Base-by-base conservation (phyloP, 139 green algal species). In the Chlamydomonas eustigma region DNA sequence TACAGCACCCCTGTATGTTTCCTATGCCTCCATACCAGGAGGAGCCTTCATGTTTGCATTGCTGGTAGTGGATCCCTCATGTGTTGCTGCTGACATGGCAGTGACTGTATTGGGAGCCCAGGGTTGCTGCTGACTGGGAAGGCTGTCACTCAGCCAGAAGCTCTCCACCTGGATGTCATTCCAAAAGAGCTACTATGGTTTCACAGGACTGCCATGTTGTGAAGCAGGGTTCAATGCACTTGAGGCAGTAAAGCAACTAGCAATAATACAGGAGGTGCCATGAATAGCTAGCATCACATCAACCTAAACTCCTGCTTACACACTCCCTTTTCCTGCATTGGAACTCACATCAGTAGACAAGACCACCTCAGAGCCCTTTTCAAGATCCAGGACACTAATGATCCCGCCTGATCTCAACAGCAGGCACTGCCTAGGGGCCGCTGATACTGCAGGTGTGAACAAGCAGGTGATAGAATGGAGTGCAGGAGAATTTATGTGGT, bases 331-430 rank as follows among this genome's bases (percentile, higher is more conserved):
- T 28, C 44, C 44, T 58, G 12, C 44, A 12, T 18, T 28, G 44
- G 67, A 3, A 5, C 75, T 0, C 33, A 89, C 65, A 50, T 88
- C 84, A 0, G 58, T 65, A 2, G 83, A 78, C 51, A 92, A 77
- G 33, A 76, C 25, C 71, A 87, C 33, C 78, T 96, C 91, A 0
- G 65, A 80, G 44, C 93, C 93, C 68, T 85, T 79, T 18, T 92
- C 85, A 36, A 98, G 76, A 73, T 98, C 91, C 44, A 98, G 84
- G 72, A 97, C 79, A 35, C 83, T 94, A 76, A 97, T 82, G 50
- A 92, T 68, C 22, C 93, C 93, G 1, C 94, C 92, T 50, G 85
- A 91, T 12, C 93, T 84, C 75, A 97, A 81, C 63, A 98, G 69
- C 73, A 98, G 86, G 74, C 89, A 97, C 50, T 93, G 82, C 37